Base-by-base conservation (phyloP, 192 early-diverging fungal genomes). In the Mortierella alpina region DNA sequence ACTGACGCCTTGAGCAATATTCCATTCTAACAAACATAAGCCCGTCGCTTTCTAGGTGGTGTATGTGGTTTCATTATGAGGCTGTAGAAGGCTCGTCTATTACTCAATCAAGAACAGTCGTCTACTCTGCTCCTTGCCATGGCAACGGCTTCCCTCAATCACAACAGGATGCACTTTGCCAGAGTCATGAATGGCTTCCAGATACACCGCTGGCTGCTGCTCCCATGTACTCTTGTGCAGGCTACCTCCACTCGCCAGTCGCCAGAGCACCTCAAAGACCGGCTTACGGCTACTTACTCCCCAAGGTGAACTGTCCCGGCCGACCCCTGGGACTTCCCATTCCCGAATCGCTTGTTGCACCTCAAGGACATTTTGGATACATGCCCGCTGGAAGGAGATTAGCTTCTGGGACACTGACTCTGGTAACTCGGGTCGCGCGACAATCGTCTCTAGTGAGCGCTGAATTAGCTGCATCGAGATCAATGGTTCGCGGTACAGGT, bases 401-500 rank as follows among this genome's bases (percentile, higher is more conserved):
- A 67, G n/a, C 4, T 40, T n/a, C 6, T 40, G 11, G 11, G 6
- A 12, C 13, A 54, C 49, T 12, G 68, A 77, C 4, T 14, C 41
- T 22, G 68, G 41, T 5, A 65, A 15, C 17, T 47, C 8, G 39
- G 23, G 61, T 45, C 44, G 42, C 2, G 59, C 22, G 7, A 68
- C 46, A 18, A 80, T 72, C 13, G 23, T 48, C 18, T 57, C 55
- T 17, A 80, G 44, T 0, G 77, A 68, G 15, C 69, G 77, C 42
- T 63, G 57, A 0, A 53, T 68, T n/a, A 80, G 22, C n/a, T 80
- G 77, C 59, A 72, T 72, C 6, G 77, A 80, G 5, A 93, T 83
- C 62, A 90, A 72, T 65, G 90, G 87, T 75, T 96, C 95, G 9
- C 90, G 88, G 67, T 92, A 92, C 22, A 92, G 86, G 72, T 96